Evolutionary conservation across 495 filamentous ascomycete genomes (phyloP), one percentile per base, ranked within the genome.

Genomic region (Penicillium ucsense): DNA sequence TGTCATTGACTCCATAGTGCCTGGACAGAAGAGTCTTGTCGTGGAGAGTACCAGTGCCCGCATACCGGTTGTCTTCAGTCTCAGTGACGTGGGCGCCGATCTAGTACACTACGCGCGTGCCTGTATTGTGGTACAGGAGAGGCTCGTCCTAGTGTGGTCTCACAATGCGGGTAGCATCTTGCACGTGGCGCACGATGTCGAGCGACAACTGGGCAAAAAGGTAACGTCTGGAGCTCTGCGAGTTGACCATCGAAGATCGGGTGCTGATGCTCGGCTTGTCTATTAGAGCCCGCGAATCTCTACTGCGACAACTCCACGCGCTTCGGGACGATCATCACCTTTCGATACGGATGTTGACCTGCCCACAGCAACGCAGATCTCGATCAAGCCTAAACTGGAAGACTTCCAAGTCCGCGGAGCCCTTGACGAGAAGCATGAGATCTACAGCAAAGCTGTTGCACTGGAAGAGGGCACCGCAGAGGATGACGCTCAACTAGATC

Each of bases 91-190:
- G 6, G 27, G 34, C 30, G 20, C 45, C 6, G 45, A 38, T 35
- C 6, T 47, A 34, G 36, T 39, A 3, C 45, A 47, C 30, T 33
- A 39, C 10, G 29, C 45, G 29, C 27, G 45, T 32, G 35, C 35
- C 10, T 47, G 45, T n/a, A 47, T 47, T 39, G n/a, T 47, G 3
- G 8, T 47, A 8, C 45, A 64, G 46, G 66, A 70, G 47, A 45
- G 53, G n/a, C 46, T 68, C 31, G 53, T 72, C 6, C 50, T 71
- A 9, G 53, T 69, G 34, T 69, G 67, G 67, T 54, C 59, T n/a
- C 61, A 68, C 29, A 59, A 61, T 12, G 52, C 67, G 2, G 59
- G 65, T 45, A 54, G 51, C 11, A 65, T 69, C 31, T 50, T 71
- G 27, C 50, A 51, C 6, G 63, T 66, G 39, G 67, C 61, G 4